These are phyloP conservation scores for Chalaropsis ovoidea DNA, from an alignment of 2,329 filamentous ascomycete genomes.

Conservation along the genomic window DNA sequence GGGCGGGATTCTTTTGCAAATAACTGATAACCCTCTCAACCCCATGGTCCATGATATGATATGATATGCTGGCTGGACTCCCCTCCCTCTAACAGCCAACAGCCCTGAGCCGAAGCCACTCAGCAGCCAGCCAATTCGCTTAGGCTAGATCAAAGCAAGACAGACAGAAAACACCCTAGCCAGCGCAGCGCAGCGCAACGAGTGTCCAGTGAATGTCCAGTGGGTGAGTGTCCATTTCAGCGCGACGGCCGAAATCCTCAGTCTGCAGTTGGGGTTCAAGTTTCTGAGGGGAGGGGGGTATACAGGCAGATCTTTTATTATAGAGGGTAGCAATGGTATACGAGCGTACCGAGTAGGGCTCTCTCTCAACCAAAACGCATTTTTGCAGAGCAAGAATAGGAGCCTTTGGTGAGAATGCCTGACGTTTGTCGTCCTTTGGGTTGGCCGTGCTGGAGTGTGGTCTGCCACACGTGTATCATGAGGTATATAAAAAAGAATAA, in stretches of 20 bases:
- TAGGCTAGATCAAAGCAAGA: constrained; percentile 2
- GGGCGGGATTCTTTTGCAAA: too few species aligned
- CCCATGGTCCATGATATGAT: too few species aligned
- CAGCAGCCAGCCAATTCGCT: constrained; percentile 5
- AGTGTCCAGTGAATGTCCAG: too few species aligned
- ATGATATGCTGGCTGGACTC: too few species aligned
- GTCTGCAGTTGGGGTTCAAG: not conserved
- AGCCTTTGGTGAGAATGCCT: not conserved
- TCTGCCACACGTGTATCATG: too few species aligned
- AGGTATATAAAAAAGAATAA: too few species aligned
- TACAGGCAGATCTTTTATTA: not conserved
- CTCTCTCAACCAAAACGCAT: not conserved
- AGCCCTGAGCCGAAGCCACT: not conserved
- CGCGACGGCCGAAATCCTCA: not conserved
- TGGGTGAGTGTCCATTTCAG: not conserved
- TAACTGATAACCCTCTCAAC: not conserved
- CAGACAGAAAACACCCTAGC: not conserved
- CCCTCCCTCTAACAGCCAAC: too few species aligned
- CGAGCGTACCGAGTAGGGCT: not conserved
- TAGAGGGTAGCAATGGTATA: not conserved
- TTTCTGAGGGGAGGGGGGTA: not conserved
- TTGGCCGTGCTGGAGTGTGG: too few species aligned
- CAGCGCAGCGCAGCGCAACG: too few species aligned
- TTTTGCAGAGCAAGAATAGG: not conserved
- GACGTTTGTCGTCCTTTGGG: too few species aligned